Evolutionary conservation across 768 basidiomycete species (phyloP).

Genomic region (Lyophyllum semitale): DNA sequence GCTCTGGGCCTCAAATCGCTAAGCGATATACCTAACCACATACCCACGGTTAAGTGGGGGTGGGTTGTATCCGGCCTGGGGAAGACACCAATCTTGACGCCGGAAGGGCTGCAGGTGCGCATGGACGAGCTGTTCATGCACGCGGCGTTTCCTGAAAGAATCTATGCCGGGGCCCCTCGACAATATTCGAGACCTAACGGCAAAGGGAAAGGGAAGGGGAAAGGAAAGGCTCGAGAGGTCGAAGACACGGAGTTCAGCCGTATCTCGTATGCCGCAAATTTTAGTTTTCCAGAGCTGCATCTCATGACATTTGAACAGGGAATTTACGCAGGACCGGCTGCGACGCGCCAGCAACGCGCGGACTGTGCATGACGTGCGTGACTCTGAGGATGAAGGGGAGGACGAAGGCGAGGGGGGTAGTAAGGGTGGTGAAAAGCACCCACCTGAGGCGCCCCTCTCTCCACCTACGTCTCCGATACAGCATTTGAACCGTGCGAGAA

Average conservation of each 20-base stretch:
- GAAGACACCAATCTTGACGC: constrained; percentile 17
- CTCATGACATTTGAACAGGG: constrained; percentile 23
- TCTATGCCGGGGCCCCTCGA: constrained; percentile 41
- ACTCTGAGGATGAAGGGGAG: constrained; percentile 23
- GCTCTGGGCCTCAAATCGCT: constrained; percentile 51
- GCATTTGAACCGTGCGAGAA: not conserved
- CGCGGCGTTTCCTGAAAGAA: constrained; percentile 49
- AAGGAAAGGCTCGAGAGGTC: constrained; percentile 10
- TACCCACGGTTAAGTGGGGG: constrained; percentile 65
- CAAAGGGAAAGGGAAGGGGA: constrained; percentile 28
- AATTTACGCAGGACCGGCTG: constrained; percentile 35
- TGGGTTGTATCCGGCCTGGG: constrained; percentile 54
- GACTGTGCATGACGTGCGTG: constrained; percentile 2
- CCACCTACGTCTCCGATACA: constrained; percentile 16
- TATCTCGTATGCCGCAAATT: constrained; percentile 45
- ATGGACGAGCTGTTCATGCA: constrained; percentile 44
- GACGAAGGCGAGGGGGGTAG: constrained; percentile 7
- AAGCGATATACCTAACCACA: constrained; percentile 61
- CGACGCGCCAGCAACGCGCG: constrained; percentile 5
- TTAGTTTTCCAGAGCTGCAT: not conserved
- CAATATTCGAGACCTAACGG: constrained; percentile 21
- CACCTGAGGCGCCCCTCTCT: constrained; percentile 6
- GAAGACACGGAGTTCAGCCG: constrained; percentile 37
- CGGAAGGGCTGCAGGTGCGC: constrained; percentile 28
- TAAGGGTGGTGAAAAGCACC: not conserved